These are phyloP conservation scores for Mucor lusitanicus DNA, from an alignment of 371 early-diverging fungal species.

Conservation along the genomic window DNA sequence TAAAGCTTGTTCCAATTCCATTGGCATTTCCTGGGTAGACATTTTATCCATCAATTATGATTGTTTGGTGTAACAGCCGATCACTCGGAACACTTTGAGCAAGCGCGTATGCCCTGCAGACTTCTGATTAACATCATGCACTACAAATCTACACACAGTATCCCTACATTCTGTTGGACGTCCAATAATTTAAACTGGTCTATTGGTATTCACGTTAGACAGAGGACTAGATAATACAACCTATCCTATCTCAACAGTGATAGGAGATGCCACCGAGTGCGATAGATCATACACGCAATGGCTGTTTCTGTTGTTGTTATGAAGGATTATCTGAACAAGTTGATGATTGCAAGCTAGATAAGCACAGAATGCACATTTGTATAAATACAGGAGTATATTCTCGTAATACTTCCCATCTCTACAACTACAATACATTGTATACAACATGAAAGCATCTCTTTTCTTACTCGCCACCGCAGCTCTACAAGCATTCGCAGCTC, in stretches of 20 bases:
- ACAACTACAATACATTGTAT: background rate
- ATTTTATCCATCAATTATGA: background rate
- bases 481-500: conserved; percentile 28
- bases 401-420: background rate
- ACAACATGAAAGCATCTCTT: conserved; percentile 15
- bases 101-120: too few relatives aligned
- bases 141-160: background rate
- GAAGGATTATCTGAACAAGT: background rate
- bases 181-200: background rate
- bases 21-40: background rate
- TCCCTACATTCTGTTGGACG: background rate
- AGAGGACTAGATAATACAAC: background rate
- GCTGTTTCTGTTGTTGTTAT: background rate
- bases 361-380: background rate
- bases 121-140: background rate
- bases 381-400: background rate
- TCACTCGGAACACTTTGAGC: background rate
- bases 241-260: background rate
- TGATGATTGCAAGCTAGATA: background rate
- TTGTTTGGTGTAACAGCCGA: background rate
- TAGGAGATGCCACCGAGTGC: background rate
- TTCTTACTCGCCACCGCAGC: conserved; percentile 30
- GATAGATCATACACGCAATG: background rate
- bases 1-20: background rate
- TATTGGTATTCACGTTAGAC: background rate